Evolutionary conservation across 306 rosid species (phyloP).

Genomic region (Biancaea sappan): DNA sequence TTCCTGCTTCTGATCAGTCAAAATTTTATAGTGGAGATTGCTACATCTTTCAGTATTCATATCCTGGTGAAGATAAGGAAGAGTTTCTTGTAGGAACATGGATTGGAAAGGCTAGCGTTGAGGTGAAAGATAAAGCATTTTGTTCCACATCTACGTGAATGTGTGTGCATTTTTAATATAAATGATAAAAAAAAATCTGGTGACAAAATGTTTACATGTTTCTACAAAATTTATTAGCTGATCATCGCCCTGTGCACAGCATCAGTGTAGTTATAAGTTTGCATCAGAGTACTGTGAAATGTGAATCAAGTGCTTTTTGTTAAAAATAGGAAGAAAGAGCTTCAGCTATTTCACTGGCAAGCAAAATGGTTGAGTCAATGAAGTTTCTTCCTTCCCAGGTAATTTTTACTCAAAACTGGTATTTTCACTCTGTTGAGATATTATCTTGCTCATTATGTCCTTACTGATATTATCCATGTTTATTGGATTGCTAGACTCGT

Average conservation of each 20-base stretch:
- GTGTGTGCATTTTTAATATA: conserved; percentile 19
- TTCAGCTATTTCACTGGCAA: conserved; percentile 68
- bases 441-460: conserved; percentile 1
- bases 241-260: neutral
- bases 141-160: neutral
- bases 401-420: conserved; percentile 22
- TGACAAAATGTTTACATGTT: conserved; percentile 7
- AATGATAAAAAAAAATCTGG: conserved; percentile 28
- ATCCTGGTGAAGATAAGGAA: conserved; percentile 86
- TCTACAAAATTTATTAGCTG: conserved; percentile 23
- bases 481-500: conserved; percentile 59
- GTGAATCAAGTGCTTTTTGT: conserved; percentile 21
- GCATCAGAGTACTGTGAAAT: conserved; percentile 21
- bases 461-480: conserved; percentile 36
- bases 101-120: conserved; percentile 81
- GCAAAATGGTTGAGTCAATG: conserved; percentile 80
- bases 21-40: conserved; percentile 86
- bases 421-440: conserved; percentile 5
- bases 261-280: conserved; percentile 17
- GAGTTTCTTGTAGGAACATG: conserved; percentile 84
- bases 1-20: conserved; percentile 79
- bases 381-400: conserved; percentile 87
- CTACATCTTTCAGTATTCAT: conserved; percentile 82
- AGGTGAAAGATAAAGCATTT: conserved; percentile 53
- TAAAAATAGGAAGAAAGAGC: conserved; percentile 74